Percentiles rank a stretch among this genome's conserved stretches.
These are phyloP conservation scores for Saprolegnia parasitica DNA, from an alignment of 352 stramenopile genomes.

Conservation along the genomic window DNA sequence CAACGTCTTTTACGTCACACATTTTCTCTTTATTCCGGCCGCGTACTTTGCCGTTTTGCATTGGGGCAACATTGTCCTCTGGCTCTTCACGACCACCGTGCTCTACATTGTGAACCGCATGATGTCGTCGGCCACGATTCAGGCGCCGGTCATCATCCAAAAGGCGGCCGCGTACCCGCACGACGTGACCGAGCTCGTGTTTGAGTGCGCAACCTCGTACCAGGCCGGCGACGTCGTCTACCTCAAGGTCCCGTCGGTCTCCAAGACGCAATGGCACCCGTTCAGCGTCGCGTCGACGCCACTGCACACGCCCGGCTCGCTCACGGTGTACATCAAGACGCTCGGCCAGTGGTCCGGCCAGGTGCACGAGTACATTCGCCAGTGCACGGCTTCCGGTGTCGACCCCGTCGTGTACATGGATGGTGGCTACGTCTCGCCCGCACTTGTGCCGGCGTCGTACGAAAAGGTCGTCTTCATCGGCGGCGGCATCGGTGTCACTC, in stretches of 20 bases:
- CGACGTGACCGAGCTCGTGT: constrained; percentile 38
- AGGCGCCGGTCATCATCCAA: constrained; percentile 33
- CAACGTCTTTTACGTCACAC: constrained; percentile 43
- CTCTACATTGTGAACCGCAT: constrained; percentile 40
- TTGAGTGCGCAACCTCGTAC: constrained; percentile 33
- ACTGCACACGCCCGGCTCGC: constrained; percentile 23
- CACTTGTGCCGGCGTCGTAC: constrained; percentile 28
- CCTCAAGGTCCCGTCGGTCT: constrained; percentile 35
- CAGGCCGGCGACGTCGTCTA: constrained; percentile 35
- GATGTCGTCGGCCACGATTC: constrained; percentile 32
- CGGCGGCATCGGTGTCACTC: constrained; percentile 33
- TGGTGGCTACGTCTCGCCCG: constrained; percentile 33
- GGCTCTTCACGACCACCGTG: constrained; percentile 39
- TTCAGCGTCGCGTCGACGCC: constrained; percentile 37
- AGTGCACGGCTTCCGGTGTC: constrained; percentile 33
- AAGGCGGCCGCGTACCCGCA: constrained; percentile 31
- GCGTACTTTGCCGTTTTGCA: constrained; percentile 42
- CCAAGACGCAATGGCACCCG: constrained; percentile 35
- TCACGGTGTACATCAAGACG: constrained; percentile 35
- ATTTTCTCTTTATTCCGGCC: constrained; percentile 38
- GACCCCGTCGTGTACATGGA: constrained; percentile 34
- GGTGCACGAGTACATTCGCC: constrained; percentile 35
- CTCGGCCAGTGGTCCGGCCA: constrained; percentile 28
- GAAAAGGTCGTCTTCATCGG: constrained; percentile 39
- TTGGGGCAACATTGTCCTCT: constrained; percentile 45